Evolutionary conservation across 2,329 filamentous ascomycete genomes (phyloP).

Genomic region (Metarhizium brunneum): DNA sequence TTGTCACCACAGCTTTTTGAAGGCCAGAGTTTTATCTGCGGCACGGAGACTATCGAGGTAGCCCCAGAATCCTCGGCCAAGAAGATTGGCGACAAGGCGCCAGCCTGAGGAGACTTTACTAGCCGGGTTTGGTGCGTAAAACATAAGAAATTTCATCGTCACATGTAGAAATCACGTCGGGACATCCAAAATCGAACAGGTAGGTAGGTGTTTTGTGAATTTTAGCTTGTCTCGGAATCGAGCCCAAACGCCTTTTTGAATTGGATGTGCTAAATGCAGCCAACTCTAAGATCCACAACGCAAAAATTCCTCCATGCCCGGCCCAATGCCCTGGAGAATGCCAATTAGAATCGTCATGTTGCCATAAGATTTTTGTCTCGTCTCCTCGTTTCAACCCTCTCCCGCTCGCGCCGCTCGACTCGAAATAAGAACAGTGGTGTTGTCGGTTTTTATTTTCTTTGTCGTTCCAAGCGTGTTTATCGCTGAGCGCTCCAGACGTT

Average conservation of each 20-base stretch:
- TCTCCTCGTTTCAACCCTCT: background rate
- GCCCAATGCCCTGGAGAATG: constrained; percentile 19
- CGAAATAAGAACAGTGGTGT: constrained; percentile 10
- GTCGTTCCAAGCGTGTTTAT: constrained; percentile 31
- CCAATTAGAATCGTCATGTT: constrained; percentile 8
- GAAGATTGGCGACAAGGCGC: constrained; percentile 13
- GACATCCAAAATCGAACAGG: background rate
- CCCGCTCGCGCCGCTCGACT: background rate
- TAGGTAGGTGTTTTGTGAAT: constrained; percentile 7
- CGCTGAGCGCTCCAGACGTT: constrained; percentile 79
- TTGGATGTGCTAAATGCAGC: constrained; percentile 35
- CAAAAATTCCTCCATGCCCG: constrained; percentile 20
- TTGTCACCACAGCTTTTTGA: constrained; percentile 51
- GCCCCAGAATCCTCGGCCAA: constrained; percentile 44
- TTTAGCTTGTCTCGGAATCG: constrained; percentile 31
- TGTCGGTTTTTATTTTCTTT: constrained; percentile 5
- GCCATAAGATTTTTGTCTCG: background rate
- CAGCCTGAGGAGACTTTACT: constrained; percentile 45
- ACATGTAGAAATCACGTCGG: constrained; percentile 13
- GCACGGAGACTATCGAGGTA: constrained; percentile 49
- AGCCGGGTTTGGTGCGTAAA: constrained; percentile 31
- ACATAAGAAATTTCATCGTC: constrained; percentile 2
- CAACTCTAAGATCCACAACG: constrained; percentile 29
- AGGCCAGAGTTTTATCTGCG: constrained; percentile 48
- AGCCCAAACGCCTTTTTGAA: constrained; percentile 35